Evolutionary conservation across 2,329 filamentous ascomycete genomes (phyloP).

Genomic region (Colletotrichum sp.): DNA sequence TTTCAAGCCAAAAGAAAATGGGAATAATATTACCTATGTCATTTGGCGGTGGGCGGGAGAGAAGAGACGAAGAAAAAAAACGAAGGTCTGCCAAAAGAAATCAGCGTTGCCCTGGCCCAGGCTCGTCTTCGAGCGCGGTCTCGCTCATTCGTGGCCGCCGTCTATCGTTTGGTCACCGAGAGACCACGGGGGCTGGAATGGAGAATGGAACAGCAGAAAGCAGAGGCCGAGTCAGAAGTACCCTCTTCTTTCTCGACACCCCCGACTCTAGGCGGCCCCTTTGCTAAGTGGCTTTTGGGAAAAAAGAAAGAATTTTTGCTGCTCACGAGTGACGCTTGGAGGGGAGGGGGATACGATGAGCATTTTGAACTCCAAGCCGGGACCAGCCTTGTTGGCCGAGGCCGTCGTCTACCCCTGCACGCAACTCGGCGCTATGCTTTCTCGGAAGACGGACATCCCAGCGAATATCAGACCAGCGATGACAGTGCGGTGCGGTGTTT

Average conservation of each 20-base stretch:
- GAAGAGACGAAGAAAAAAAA: background rate
- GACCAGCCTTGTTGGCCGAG: background rate
- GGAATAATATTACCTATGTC: background rate
- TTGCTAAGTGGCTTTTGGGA: constrained; percentile 2
- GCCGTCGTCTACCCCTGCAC: background rate
- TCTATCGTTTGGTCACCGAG: background rate
- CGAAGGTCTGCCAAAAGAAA: constrained; percentile 5
- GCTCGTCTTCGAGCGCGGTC: background rate
- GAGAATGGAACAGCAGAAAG: background rate
- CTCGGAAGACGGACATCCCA: background rate
- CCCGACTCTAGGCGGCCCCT: background rate
- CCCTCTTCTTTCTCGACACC: background rate
- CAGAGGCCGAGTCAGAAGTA: background rate
- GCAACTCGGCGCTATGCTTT: background rate
- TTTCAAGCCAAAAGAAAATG: background rate
- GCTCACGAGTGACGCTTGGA: background rate
- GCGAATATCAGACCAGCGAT: background rate
- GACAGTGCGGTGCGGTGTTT: background rate
- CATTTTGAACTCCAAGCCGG: background rate
- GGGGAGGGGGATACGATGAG: background rate
- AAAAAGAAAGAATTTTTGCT: constrained; percentile 3
- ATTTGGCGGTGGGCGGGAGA: background rate
- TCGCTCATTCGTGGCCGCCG: background rate
- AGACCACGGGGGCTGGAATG: constrained; percentile 2
- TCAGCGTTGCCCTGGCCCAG: background rate